phyloP scores from a whole-genome alignment of 495 filamentous ascomycete genomes.

The Penicillium cataractarum region DNA sequence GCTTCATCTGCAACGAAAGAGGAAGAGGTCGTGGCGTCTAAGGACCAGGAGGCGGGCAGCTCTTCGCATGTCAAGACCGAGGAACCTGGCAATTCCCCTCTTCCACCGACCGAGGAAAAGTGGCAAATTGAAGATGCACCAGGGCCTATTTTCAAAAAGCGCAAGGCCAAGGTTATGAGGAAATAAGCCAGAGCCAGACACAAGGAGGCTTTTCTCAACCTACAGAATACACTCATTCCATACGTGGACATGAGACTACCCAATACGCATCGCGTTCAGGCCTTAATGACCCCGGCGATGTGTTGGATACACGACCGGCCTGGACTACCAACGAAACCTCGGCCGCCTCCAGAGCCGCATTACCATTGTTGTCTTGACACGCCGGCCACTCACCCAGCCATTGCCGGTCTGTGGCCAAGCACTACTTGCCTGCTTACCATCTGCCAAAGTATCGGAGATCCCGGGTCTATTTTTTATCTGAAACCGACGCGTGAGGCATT shows the following conservation, averaged over 20 bases:
- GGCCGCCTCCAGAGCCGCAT: neutral
- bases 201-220: neutral
- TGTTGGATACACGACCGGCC: neutral
- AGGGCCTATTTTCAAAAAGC: conserved; percentile 84
- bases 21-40: conserved; percentile 6
- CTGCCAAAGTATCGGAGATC: neutral
- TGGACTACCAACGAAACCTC: neutral
- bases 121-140: conserved; percentile 33
- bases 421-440: neutral
- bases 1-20: conserved; percentile 24
- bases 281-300: neutral
- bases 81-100: conserved; percentile 23
- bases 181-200: conserved; percentile 28
- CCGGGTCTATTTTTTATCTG: neutral
- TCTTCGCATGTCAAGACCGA: conserved; percentile 32
- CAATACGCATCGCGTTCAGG: neutral
- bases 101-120: conserved; percentile 23
- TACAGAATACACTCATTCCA: neutral
- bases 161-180: conserved; percentile 75
- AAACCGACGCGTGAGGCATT: neutral
- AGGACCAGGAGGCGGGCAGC: conserved; percentile 6
- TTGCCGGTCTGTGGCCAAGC: neutral
- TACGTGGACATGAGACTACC: neutral
- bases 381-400: neutral
- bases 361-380: neutral